Evolutionary conservation across 495 filamentous ascomycete species (phyloP).

Genomic region (Tuber umbilicatum): DNA sequence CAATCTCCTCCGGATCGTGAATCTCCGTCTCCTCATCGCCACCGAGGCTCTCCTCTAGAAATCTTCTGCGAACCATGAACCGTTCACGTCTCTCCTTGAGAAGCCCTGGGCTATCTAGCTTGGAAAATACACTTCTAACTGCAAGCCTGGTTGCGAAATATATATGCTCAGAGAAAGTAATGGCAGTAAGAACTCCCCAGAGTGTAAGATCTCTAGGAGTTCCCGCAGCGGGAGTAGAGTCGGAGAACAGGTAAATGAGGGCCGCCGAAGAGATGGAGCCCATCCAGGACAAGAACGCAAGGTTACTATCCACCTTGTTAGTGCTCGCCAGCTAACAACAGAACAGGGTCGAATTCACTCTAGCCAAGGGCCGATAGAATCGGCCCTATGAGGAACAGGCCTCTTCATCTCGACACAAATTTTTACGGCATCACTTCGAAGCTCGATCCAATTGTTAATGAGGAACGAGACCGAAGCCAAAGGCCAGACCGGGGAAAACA

Average conservation of each 20-base stretch:
- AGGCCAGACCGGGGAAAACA: conserved; percentile 92
- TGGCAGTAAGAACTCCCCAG: conserved; percentile 77
- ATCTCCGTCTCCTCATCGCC: conserved; percentile 41
- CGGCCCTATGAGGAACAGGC: conserved; percentile 76
- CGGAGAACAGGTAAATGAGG: conserved; percentile 79
- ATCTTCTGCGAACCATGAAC: conserved; percentile 52
- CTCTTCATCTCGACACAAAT: conserved; percentile 85
- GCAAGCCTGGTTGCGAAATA: conserved; percentile 67
- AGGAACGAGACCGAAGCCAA: conserved; percentile 81
- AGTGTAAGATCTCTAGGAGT: conserved; percentile 60
- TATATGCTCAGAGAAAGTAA: conserved; percentile 80
- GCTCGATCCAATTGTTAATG: conserved; percentile 93
- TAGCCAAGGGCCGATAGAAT: conserved; percentile 94
- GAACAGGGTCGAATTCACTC: conserved; percentile 42
- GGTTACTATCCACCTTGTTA: conserved; percentile 42
- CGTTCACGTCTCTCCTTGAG: conserved; percentile 72
- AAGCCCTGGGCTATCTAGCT: conserved; percentile 75
- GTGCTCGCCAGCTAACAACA: not conserved
- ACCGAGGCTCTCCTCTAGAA: conserved; percentile 48
- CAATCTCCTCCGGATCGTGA: conserved; percentile 25
- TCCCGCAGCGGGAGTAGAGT: conserved; percentile 49
- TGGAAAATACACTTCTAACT: conserved; percentile 63
- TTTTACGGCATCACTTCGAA: conserved; percentile 88
- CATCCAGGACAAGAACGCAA: conserved; percentile 85
- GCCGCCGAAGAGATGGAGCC: conserved; percentile 80